phyloP scores from a whole-genome alignment of 108 stramenopile genomes.

The Nannochloropsis salina region DNA sequence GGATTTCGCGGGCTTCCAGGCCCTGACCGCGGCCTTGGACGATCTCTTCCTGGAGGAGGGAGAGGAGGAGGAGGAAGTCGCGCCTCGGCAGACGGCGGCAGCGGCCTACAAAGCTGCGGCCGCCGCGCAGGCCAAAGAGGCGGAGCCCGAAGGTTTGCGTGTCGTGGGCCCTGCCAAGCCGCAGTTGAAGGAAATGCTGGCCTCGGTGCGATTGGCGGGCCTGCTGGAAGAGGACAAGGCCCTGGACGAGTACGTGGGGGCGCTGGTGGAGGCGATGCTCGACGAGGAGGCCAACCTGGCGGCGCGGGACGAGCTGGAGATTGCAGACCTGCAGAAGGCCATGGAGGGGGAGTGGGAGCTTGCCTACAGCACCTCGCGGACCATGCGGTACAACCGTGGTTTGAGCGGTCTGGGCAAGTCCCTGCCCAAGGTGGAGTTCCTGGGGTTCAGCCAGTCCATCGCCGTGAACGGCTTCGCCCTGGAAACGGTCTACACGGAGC shows the following conservation, averaged over 20 bases:
- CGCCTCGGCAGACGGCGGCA: constrained; percentile 8
- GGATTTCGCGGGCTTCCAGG: neutral
- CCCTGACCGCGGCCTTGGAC: neutral
- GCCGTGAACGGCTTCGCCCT: neutral
- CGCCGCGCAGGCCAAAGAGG: neutral
- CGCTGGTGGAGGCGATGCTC: neutral
- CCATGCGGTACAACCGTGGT: neutral
- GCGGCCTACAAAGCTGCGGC: neutral
- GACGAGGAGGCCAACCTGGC: neutral
- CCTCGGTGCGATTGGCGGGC: neutral
- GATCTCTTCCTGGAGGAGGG: neutral
- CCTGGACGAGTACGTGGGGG: neutral
- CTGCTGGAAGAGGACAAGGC: neutral
- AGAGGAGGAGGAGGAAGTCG: neutral
- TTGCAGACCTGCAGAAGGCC: neutral
- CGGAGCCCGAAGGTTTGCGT: neutral
- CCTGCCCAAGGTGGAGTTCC: neutral
- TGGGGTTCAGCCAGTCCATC: neutral
- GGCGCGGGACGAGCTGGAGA: constrained; percentile 1
- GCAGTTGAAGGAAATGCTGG: neutral
- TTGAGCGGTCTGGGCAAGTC: constrained; percentile 10
- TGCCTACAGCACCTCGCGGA: neutral
- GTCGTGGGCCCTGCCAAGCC: neutral
- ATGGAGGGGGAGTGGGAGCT: neutral
- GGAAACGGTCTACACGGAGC: neutral